Percentiles rank a stretch among this genome's conserved stretches.
Evolutionary conservation across 2,329 filamentous ascomycete species (phyloP).

Genomic region (Beauveria sp.): DNA sequence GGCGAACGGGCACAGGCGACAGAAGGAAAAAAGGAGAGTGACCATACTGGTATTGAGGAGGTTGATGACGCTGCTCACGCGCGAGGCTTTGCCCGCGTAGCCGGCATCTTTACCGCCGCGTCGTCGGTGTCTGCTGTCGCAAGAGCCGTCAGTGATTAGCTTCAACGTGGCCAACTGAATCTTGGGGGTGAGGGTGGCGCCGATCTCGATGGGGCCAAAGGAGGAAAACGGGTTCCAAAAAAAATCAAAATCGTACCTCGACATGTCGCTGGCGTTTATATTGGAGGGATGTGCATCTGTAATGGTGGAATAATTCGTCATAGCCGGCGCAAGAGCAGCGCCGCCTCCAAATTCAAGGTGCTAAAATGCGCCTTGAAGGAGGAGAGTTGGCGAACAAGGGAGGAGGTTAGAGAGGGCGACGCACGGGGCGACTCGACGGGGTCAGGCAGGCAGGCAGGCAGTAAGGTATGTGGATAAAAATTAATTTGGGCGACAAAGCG

Average conservation of each 20-base stretch:
- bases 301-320: slow-evolving; percentile 49
- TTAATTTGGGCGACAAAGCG: no score
- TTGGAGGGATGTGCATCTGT: slow-evolving; percentile 38
- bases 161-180: slow-evolving; percentile 1
- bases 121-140: slow-evolving; percentile 41
- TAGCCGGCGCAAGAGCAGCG: slow-evolving; percentile 25
- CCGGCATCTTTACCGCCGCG: slow-evolving; percentile 65
- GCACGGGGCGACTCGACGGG: slow-evolving; percentile 7
- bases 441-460: not conserved
- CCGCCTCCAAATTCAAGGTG: slow-evolving; percentile 12
- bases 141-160: slow-evolving; percentile 10
- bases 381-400: not conserved
- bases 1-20: not conserved
- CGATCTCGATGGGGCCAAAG: not conserved
- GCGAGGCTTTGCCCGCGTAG: slow-evolving; percentile 66
- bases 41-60: slow-evolving; percentile 84
- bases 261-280: slow-evolving; percentile 38
- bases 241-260: slow-evolving; percentile 30
- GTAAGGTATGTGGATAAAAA: not conserved
- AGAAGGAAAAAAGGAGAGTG: not conserved
- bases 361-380: slow-evolving; percentile 10
- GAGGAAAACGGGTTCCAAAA: not conserved
- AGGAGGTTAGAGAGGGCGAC: not conserved
- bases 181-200: not conserved
- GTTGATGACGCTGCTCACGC: slow-evolving; percentile 88